A percentile compares a stretch with the other conserved stretches of the same genome.
Evolutionary conservation across 495 filamentous ascomycete genomes (phyloP).

Genomic region (Penicillium longicatenatum): DNA sequence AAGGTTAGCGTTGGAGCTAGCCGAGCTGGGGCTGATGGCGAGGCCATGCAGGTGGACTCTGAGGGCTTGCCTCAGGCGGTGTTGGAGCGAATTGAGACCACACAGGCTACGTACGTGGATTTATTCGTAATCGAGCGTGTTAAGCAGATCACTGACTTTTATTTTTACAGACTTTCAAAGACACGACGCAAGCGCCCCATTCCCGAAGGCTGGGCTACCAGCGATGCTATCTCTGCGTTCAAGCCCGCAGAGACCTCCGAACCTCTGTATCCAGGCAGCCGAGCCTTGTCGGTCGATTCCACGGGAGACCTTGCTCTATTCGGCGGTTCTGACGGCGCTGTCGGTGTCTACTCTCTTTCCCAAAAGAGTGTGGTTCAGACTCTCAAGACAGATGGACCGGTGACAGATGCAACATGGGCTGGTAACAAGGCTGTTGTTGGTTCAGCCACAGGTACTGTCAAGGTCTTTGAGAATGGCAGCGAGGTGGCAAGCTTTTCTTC

Average conservation of each 20-base stretch:
- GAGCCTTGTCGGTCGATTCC: slow-evolving; percentile 65
- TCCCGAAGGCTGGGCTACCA: slow-evolving; percentile 80
- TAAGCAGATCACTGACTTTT: slow-evolving; percentile 12
- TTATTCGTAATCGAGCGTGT: neutral
- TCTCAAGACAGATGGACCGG: slow-evolving; percentile 64
- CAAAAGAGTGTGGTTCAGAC: slow-evolving; percentile 68
- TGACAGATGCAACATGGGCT: slow-evolving; percentile 81
- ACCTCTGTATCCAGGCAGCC: slow-evolving; percentile 62
- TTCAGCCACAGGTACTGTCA: slow-evolving; percentile 74
- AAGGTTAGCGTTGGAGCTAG: slow-evolving; percentile 70
- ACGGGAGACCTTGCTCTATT: slow-evolving; percentile 71
- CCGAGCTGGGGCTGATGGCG: slow-evolving; percentile 59
- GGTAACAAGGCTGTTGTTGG: slow-evolving; percentile 70
- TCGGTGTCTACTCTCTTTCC: slow-evolving; percentile 77
- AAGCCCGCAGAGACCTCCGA: slow-evolving; percentile 61
- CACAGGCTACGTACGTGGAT: slow-evolving; percentile 71
- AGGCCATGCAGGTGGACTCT: slow-evolving; percentile 89
- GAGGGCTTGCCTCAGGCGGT: slow-evolving; percentile 71
- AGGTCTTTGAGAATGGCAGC: slow-evolving; percentile 70
- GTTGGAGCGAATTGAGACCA: slow-evolving; percentile 71
- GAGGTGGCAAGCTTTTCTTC: slow-evolving; percentile 66
- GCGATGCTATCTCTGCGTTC: slow-evolving; percentile 71
- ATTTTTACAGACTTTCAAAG: slow-evolving; percentile 68
- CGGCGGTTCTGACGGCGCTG: slow-evolving; percentile 74
- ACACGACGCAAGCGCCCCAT: slow-evolving; percentile 84